These are phyloP conservation scores for Coniochaeta hoffmannii DNA, from an alignment of 2,329 filamentous ascomycete genomes.

Conservation along the genomic window DNA sequence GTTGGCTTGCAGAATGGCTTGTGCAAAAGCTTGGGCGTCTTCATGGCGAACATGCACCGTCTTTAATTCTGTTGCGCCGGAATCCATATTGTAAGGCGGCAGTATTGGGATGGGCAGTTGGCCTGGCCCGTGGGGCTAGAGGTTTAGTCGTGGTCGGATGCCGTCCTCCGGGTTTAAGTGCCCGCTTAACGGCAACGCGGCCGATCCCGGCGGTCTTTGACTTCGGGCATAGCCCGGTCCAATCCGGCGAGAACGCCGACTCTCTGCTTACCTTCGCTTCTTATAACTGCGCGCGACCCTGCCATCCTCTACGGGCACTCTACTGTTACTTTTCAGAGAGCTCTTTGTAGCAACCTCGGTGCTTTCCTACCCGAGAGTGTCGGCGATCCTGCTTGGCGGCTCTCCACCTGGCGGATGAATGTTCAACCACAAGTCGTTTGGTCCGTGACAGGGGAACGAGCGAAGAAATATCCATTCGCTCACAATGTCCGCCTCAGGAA, in stretches of 20 bases:
- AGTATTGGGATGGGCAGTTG: neutral
- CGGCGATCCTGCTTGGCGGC: too few species aligned
- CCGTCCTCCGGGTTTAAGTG: neutral
- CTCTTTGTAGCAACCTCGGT: neutral
- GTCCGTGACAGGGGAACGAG: neutral
- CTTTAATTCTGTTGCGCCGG: neutral
- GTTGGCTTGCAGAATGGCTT: conserved; percentile 51
- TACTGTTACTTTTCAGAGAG: too few species aligned
- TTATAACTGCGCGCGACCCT: neutral
- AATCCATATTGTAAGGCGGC: neutral
- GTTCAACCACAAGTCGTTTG: too few species aligned
- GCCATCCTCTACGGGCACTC: neutral
- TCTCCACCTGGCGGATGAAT: too few species aligned
- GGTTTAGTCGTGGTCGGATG: neutral
- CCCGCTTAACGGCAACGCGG: neutral
- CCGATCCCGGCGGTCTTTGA: neutral
- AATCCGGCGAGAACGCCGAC: neutral
- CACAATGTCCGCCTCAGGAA: neutral
- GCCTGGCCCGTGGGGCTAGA: neutral
- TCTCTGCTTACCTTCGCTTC: neutral
- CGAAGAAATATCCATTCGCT: neutral
- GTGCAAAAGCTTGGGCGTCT: conserved; percentile 34
- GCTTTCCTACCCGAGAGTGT: neutral
- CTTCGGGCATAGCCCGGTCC: neutral
- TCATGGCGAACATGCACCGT: conserved; percentile 7